These are phyloP conservation scores for Lignosus rhinocerotis DNA, from an alignment of 1,284 basidiomycete genomes.

Conservation along the genomic window DNA sequence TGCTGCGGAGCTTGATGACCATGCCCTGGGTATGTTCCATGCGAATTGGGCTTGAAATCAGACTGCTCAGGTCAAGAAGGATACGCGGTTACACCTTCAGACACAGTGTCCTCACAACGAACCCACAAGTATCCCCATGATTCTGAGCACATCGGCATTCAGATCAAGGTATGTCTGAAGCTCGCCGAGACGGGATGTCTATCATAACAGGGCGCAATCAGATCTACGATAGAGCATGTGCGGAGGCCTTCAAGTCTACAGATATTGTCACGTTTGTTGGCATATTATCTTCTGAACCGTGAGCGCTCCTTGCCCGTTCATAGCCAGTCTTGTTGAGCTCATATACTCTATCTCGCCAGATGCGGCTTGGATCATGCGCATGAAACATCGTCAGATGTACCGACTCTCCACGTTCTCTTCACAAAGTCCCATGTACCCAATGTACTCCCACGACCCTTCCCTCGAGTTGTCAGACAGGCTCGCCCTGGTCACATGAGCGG, in stretches of 20 bases:
- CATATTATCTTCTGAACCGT: slow-evolving; percentile 66
- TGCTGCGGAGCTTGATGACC: slow-evolving; percentile 37
- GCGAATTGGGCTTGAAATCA: neutral
- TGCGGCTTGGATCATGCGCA: slow-evolving; percentile 16
- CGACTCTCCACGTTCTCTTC: slow-evolving; percentile 72
- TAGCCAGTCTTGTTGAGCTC: slow-evolving; percentile 1
- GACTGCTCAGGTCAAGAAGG: neutral
- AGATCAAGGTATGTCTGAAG: slow-evolving; percentile 57
- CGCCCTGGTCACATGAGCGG: neutral
- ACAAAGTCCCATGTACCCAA: slow-evolving; percentile 28
- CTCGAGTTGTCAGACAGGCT: neutral
- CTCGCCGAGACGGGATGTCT: neutral
- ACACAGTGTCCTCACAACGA: slow-evolving; percentile 32
- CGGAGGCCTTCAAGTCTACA: slow-evolving; percentile 53
- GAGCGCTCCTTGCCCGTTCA: slow-evolving; percentile 29
- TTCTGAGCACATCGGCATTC: slow-evolving; percentile 59
- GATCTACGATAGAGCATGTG: slow-evolving; percentile 54
- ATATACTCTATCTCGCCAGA: slow-evolving; percentile 35
- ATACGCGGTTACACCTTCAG: neutral
- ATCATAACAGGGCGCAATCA: slow-evolving; percentile 27
- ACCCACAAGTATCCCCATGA: slow-evolving; percentile 66
- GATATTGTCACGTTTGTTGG: slow-evolving; percentile 69
- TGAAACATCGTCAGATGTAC: slow-evolving; percentile 43
- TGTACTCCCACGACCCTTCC: slow-evolving; percentile 43
- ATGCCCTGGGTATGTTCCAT: slow-evolving; percentile 5